These are phyloP conservation scores for Exutisphaerella laricina DNA, from an alignment of 2,329 filamentous ascomycete genomes.

Conservation along the genomic window DNA sequence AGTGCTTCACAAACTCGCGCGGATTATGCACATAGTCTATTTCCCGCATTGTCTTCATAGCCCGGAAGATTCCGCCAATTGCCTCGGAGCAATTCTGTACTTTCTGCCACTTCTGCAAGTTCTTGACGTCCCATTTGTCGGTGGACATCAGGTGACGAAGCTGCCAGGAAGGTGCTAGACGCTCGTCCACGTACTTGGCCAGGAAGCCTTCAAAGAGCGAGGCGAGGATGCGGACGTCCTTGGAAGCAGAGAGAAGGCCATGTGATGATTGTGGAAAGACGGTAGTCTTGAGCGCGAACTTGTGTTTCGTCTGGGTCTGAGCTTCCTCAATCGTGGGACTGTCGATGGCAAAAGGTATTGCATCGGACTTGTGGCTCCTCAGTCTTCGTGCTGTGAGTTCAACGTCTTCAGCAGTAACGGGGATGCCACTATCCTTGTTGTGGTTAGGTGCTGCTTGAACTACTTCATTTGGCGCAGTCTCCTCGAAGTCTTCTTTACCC, in stretches of 20 bases:
- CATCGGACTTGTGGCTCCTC: conserved; percentile 1
- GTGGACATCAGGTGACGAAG: conserved; percentile 80
- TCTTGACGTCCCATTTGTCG: conserved; percentile 98
- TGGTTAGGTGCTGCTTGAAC: neutral
- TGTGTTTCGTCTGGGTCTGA: conserved; percentile 20
- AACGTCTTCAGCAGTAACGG: conserved; percentile 9
- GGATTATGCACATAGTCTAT: conserved; percentile 80
- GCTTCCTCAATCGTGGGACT: conserved; percentile 17
- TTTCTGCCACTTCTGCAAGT: conserved; percentile 82
- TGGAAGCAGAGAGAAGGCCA: conserved; percentile 73
- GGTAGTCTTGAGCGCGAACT: conserved; percentile 56
- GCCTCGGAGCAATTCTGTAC: conserved; percentile 37
- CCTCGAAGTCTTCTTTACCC: conserved; percentile 8
- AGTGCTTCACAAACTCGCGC: conserved; percentile 61
- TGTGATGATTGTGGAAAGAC: conserved; percentile 73
- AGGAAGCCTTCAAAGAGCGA: conserved; percentile 82
- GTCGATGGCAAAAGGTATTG: neutral
- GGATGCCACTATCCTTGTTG: neutral
- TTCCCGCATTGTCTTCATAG: conserved; percentile 89
- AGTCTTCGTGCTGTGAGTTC: conserved; percentile 6
- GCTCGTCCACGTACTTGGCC: conserved; percentile 64
- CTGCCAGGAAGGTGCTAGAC: conserved; percentile 83
- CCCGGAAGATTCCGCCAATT: conserved; percentile 75
- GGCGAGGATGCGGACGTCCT: conserved; percentile 67
- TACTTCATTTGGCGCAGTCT: conserved; percentile 6